Evolutionary conservation across 164 flowering plant genomes (phyloP).

Genomic region (Echeveria elegans): DNA sequence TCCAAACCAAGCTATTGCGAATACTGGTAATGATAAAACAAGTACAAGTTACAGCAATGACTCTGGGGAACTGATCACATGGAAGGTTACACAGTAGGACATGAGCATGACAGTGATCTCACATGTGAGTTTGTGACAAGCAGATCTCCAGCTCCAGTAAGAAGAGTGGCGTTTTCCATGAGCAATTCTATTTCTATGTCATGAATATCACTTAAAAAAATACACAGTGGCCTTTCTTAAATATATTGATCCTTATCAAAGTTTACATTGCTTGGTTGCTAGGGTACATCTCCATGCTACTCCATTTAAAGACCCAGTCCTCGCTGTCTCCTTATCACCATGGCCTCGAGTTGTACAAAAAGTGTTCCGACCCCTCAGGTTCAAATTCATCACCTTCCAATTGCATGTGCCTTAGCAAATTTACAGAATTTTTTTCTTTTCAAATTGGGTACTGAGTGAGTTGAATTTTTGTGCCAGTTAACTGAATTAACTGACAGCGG

Average conservation of each 20-base stretch:
- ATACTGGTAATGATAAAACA: background rate
- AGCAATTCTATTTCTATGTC: background rate
- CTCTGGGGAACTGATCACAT: slow-evolving; percentile 24
- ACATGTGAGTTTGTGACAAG: slow-evolving; percentile 20
- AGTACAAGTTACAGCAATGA: background rate
- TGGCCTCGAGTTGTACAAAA: background rate
- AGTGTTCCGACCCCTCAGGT: background rate
- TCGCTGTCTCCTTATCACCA: background rate
- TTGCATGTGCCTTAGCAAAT: background rate
- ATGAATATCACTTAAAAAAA: slow-evolving; percentile 7
- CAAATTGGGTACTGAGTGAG: background rate
- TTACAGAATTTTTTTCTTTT: background rate
- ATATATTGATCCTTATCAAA: slow-evolving; percentile 11
- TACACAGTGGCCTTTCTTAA: slow-evolving; percentile 9
- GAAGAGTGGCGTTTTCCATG: background rate
- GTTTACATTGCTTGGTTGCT: slow-evolving; percentile 27
- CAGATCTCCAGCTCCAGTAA: background rate
- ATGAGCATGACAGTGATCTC: slow-evolving; percentile 9
- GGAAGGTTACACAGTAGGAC: slow-evolving; percentile 12
- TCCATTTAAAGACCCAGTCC: slow-evolving; percentile 13
- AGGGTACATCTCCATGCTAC: slow-evolving; percentile 20
- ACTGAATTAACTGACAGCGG: background rate
- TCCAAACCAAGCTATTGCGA: background rate
- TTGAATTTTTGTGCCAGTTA: background rate
- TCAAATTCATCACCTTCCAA: background rate